A percentile compares a stretch with the other conserved stretches of the same genome.
phyloP scores from a whole-genome alignment of 1,139 yeast species.

The Geotrichum carabidarum region DNA sequence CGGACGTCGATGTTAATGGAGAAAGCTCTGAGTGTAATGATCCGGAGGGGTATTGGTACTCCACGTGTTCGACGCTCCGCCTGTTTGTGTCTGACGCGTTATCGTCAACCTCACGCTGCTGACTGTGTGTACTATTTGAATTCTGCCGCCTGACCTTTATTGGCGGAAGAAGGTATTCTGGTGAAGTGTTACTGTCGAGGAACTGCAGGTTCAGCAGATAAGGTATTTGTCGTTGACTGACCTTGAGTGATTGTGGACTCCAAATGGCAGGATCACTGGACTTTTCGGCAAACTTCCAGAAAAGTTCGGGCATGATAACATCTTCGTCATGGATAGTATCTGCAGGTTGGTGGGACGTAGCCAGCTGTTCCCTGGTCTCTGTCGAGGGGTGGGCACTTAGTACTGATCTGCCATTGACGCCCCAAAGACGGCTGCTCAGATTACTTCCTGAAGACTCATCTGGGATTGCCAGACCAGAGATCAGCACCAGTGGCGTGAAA shows the following conservation, averaged over 20 bases:
- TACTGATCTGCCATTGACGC: conserved; percentile 3
- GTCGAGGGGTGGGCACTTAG: conserved; percentile 24
- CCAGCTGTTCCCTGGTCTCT: conserved; percentile 24
- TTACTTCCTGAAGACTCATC: not conserved
- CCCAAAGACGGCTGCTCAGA: conserved; percentile 3
- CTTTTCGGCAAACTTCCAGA: conserved; percentile 16
- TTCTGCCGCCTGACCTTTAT: conserved; percentile 5
- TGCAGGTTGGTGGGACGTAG: conserved; percentile 18
- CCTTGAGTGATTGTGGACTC: conserved; percentile 17
- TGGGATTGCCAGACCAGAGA: conserved; percentile 28
- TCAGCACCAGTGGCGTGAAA: conserved; percentile 29
- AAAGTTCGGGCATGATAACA: conserved; percentile 20
- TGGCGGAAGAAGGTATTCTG: conserved; percentile 17
- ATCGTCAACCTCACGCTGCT: not conserved
- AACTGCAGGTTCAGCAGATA: conserved; percentile 28
- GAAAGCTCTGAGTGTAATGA: conserved; percentile 38
- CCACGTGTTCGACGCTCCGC: conserved; percentile 7
- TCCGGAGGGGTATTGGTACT: conserved; percentile 33
- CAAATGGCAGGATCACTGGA: conserved; percentile 12
- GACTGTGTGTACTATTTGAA: not conserved
- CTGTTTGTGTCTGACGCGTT: conserved; percentile 3
- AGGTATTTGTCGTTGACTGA: conserved; percentile 7
- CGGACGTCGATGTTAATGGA: conserved; percentile 41
- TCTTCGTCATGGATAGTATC: conserved; percentile 8
- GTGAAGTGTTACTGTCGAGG: conserved; percentile 12